Evolutionary conservation across 2,329 filamentous ascomycete species (phyloP), one percentile per base, ranked within the genome.

Genomic region (Clarireedia monteithiana): DNA sequence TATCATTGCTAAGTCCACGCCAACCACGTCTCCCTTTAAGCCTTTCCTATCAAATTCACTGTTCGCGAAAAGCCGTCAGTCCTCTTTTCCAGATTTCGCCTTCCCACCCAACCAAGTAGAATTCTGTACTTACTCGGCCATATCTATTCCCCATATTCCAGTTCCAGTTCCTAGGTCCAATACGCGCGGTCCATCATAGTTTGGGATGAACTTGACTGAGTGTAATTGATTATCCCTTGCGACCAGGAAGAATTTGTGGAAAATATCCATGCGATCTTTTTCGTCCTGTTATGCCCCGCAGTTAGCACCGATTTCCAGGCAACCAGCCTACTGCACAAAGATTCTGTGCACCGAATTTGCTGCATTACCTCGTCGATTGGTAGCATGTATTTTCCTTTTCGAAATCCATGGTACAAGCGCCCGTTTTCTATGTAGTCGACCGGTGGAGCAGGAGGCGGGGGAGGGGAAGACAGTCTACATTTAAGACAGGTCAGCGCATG

Each of bases 91-190:
- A 30, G n/a, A 46, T 17, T 23, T 15, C 9, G 23, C 27, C 50
- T 24, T 24, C 26, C 34, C 20, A 9, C 27, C 20, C 30, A 34
- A 57, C 9, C 24, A 50, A 20, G 30, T 48, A 45, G 20, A 42
- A 42, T 55, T 30, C 30, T 36, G 53, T 65, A 73, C 82, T 73
- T 75, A 89, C 80, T 88, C 84, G 60, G 88, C 87, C 73, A 96
- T 86, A 63, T 92, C 87, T 64, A 95, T 88, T 42, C 87, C 83
- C 92, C 92, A 97, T 59, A 95, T 92, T 40, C 90, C 91, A 1
- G 90, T 95, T 20, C 91, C 92, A 60, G 87, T 91, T 44, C 91
- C 92, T 53, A 96, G 68, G 65, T 87, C 84, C 44, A 87, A 68
- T 48, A 86, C 76, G 50, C 74, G 71, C 2, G 72, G 72, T 7